Conservation (phyloP, 192 early-diverging fungal genomes). For the Martensiomyces pterosporus region DNA sequence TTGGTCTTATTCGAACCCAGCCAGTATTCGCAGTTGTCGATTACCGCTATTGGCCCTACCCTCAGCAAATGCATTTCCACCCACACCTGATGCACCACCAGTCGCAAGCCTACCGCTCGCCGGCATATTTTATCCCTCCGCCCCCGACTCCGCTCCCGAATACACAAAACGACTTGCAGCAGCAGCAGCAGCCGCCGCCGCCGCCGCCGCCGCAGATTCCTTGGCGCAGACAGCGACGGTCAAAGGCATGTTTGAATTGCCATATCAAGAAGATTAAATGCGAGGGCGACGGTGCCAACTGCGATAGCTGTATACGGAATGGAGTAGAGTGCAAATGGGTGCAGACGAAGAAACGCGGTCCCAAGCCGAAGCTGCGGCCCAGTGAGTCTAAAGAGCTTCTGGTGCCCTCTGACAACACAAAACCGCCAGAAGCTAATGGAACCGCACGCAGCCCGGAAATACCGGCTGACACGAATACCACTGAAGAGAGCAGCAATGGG, state of each 20-base stretch:
- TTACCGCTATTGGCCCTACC: slow-evolving; percentile 34
- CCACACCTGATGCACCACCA: neutral
- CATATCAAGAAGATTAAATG: slow-evolving; percentile 42
- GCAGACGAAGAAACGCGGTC: slow-evolving; percentile 45
- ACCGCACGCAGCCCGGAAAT: too few species aligned
- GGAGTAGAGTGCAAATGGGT: slow-evolving; percentile 39
- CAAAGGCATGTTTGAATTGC: slow-evolving; percentile 39
- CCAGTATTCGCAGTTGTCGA: slow-evolving; percentile 12
- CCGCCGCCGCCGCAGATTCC: slow-evolving; percentile 1
- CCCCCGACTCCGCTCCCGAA: too few species aligned
- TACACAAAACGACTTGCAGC: too few species aligned
- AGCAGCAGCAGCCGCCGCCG: too few species aligned
- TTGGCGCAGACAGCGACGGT: slow-evolving; percentile 32
- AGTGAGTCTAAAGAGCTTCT: too few species aligned
- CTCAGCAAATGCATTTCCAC: slow-evolving; percentile 1
- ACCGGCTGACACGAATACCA: too few species aligned
- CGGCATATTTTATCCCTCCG: too few species aligned
- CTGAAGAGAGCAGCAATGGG: too few species aligned
- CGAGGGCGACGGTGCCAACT: slow-evolving; percentile 26
- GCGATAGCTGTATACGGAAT: slow-evolving; percentile 22
- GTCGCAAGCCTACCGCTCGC: neutral
- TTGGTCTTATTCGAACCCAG: slow-evolving; percentile 9
- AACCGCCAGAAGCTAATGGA: too few species aligned
- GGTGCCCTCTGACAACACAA: too few species aligned
- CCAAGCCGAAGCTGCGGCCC: slow-evolving; percentile 43